Evolutionary conservation across 129 eudicot species (phyloP).

Genomic region (Kitagawia praeruptora): DNA sequence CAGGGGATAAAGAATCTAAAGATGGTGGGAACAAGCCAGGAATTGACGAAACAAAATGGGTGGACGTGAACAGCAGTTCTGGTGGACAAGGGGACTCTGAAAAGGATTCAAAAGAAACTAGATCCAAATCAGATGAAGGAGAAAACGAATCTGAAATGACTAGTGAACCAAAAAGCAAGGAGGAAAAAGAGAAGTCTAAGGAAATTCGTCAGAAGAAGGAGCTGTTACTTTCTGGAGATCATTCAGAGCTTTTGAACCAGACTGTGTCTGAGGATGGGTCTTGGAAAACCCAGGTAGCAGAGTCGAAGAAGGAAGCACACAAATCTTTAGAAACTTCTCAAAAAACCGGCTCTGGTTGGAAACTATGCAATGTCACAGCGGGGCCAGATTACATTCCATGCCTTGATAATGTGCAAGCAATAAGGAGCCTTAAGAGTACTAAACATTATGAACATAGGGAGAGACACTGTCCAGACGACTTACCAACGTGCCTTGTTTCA

Average conservation of each 20-base stretch:
- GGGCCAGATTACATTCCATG: slow-evolving; percentile 55
- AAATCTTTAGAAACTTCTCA: slow-evolving; percentile 13
- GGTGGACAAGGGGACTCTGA: slow-evolving; percentile 19
- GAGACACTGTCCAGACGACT: slow-evolving; percentile 48
- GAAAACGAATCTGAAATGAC: slow-evolving; percentile 25
- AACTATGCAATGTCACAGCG: slow-evolving; percentile 33
- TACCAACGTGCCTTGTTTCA: slow-evolving; percentile 51
- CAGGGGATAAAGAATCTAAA: slow-evolving; percentile 14
- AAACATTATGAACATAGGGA: slow-evolving; percentile 52
- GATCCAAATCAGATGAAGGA: slow-evolving; percentile 14
- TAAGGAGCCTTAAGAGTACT: slow-evolving; percentile 28
- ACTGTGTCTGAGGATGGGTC: slow-evolving; percentile 24
- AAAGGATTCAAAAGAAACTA: slow-evolving; percentile 16
- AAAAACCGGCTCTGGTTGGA: slow-evolving; percentile 31
- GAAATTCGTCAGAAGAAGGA: slow-evolving; percentile 20
- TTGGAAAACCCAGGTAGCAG: slow-evolving; percentile 47
- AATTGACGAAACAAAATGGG: slow-evolving; percentile 8
- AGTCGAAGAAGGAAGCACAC: slow-evolving; percentile 39
- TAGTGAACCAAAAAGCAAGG: neutral
- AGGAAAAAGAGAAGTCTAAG: neutral
- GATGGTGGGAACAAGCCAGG: slow-evolving; percentile 6
- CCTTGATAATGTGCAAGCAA: slow-evolving; percentile 41
- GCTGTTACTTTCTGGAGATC: slow-evolving; percentile 22
- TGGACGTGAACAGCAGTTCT: slow-evolving; percentile 4
- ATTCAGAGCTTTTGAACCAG: slow-evolving; percentile 33